Base-by-base conservation (phyloP, 2,329 filamentous ascomycete species). In the Akanthomyces muscarius region DNA sequence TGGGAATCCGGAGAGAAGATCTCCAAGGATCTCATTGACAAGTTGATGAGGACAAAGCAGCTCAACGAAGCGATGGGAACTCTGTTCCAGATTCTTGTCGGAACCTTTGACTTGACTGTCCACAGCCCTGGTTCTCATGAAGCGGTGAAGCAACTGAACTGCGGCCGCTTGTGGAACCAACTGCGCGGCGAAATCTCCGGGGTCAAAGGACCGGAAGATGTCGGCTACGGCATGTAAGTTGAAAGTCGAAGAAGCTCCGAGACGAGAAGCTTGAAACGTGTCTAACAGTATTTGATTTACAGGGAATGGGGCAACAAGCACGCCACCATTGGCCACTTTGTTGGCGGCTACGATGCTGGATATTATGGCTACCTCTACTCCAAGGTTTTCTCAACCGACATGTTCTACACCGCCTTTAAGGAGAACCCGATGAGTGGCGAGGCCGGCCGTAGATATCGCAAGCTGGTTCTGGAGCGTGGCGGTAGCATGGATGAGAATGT, bases 371-470 rank as follows among this genome's bases (percentile, higher is more conserved):
- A 89, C 71, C 77, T 89, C 41, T 89, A 85, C 66, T 91, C 88
- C 1, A 85, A 91, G 73, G 91, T 95, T 21, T 95, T 93, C 77
- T 90, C 87, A 25, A 84, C 89, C 30, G 91, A 96, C 75, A 94
- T 96, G 90, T 96, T 94, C 80, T 87, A 91, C 76, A 84, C 84
- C 0, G 87, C 90, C 53, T 95, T 95, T 78, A 88, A 89, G 78
- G 80, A 84, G 68, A 81, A 93, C 72, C 91, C 91, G 0, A 92
- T 94, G 90, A 85, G 92, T 73, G 82, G 81, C 38, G 84, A 83
- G 67, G 86, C 92, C 72, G 91, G 91, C 1, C 81, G 90, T 16
- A 78, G 90, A 64, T 95, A 94, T 77, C 83, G 91, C 61, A 88
- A 92, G 74, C 89, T 86, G 0, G 90, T 95, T 25, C 79, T 95